Base-by-base conservation (phyloP, 2,329 filamentous ascomycete species). In the Claviceps africana region DNA sequence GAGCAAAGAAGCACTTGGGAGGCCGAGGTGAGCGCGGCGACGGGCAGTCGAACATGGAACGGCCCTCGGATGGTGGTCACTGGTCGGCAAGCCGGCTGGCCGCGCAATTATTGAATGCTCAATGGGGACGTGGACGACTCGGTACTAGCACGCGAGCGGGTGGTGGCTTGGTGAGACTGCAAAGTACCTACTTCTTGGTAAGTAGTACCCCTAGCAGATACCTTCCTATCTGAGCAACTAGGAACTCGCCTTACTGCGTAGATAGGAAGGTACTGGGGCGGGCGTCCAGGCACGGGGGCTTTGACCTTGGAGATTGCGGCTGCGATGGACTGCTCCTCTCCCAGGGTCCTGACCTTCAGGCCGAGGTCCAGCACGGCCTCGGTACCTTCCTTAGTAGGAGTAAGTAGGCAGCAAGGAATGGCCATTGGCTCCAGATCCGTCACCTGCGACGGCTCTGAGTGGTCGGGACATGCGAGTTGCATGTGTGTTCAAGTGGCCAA, bases 401-500 rank as follows among this genome's bases (percentile, higher is more conserved):
- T n/a, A n/a, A n/a, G n/a, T n/a, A n/a, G n/a, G n/a, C n/a, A 8
- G 19, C 9, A n/a, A 40, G 37, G 37, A 8, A 17, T 40, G 8
- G 42, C 21, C 9, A 22, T 44, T 47, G 53, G 53, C 54, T 49
- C 55, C 56, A 57, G 57, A 57, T 48, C 47, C 35, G 40, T 21
- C 31, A 22, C 5, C 40, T 31, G 47, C 19, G 40, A 13, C 46
- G n/a, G 37, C 39, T 21, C n/a, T 52, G 46, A 52, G 35, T 48
- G 51, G 51, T 17, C 37, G 11, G 21, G 28, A 46, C 28, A 25
- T 31, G 28, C 28, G 21, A 44, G 21, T 3, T 22, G 40, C 40
- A 43, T 43, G 11, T 15, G 40, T 25, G 25, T 25, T 25, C 5
- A 25, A 25, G 25, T 25, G 25, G 25, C 25, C 25, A 5, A 25